A percentile compares a stretch with the other conserved stretches of the same genome.
These are phyloP conservation scores for Ophiostoma triangulosporum DNA, from an alignment of 2,329 filamentous ascomycete genomes.

Conservation along the genomic window DNA sequence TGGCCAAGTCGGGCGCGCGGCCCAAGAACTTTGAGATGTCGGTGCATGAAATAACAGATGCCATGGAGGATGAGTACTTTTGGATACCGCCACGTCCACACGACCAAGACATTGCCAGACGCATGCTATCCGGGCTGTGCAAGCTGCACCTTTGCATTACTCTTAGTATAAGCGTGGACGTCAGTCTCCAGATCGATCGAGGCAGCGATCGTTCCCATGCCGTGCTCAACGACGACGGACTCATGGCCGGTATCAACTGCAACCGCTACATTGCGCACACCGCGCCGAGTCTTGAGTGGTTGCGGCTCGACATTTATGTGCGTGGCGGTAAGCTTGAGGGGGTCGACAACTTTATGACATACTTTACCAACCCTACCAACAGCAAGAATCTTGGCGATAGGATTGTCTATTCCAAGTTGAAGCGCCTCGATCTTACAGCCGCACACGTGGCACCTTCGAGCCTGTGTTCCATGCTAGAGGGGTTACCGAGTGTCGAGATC, in stretches of 20 bases:
- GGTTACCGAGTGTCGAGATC: not conserved
- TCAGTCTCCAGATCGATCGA: no score
- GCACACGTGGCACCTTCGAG: not conserved
- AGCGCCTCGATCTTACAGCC: not conserved
- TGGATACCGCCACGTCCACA: not conserved
- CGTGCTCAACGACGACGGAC: not conserved
- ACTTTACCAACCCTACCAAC: not conserved
- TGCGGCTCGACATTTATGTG: slow-evolving; percentile 38
- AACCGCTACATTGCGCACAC: not conserved
- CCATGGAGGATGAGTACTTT: not conserved
- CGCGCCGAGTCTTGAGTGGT: slow-evolving; percentile 31
- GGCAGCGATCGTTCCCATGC: no score
- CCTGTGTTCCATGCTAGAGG: not conserved
- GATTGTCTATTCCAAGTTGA: not conserved
- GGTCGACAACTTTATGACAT: not conserved
- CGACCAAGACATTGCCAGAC: not conserved
- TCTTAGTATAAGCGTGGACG: no score
- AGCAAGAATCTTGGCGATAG: not conserved
- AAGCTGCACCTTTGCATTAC: slow-evolving; percentile 33
- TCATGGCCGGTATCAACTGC: not conserved
- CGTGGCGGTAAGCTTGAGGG: not conserved
- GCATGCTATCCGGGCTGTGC: slow-evolving; percentile 3
- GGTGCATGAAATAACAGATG: not conserved
- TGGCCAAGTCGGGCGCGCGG: not conserved
- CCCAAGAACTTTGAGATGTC: not conserved